These are phyloP conservation scores for Terfezia boudieri DNA, from an alignment of 495 filamentous ascomycete genomes.

Conservation along the genomic window DNA sequence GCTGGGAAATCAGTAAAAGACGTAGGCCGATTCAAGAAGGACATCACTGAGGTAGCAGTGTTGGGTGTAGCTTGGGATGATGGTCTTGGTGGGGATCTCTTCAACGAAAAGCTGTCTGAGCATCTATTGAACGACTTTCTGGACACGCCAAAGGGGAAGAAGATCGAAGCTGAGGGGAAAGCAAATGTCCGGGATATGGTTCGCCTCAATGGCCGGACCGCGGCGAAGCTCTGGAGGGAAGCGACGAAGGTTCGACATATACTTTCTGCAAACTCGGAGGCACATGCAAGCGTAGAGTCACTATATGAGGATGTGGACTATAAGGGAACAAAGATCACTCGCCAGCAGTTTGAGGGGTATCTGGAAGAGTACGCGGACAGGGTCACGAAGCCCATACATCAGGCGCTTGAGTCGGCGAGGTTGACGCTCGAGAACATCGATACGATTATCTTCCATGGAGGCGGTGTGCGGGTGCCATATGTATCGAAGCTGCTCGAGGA, in stretches of 20 bases:
- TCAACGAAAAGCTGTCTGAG: conserved; percentile 70
- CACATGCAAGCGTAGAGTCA: conserved; percentile 57
- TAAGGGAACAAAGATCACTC: conserved; percentile 57
- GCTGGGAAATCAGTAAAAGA: conserved; percentile 80
- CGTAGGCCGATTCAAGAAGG: conserved; percentile 85
- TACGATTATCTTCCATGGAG: conserved; percentile 82
- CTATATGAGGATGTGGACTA: conserved; percentile 85
- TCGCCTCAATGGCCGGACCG: conserved; percentile 55
- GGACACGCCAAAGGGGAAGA: conserved; percentile 45
- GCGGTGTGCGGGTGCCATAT: conserved; percentile 76
- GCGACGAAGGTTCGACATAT: conserved; percentile 73
- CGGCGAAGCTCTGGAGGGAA: conserved; percentile 77
- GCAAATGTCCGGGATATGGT: conserved; percentile 29
- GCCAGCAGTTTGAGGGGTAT: conserved; percentile 61
- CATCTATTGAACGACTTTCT: conserved; percentile 68
- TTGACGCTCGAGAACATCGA: conserved; percentile 57
- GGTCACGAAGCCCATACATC: conserved; percentile 44
- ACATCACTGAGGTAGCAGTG: conserved; percentile 75
- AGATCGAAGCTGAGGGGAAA: conserved; percentile 30
- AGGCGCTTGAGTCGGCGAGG: conserved; percentile 50
- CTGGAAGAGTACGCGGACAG: conserved; percentile 43
- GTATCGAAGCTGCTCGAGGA: conserved; percentile 66
- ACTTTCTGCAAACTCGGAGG: conserved; percentile 78
- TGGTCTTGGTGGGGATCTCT: conserved; percentile 67
- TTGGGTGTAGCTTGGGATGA: conserved; percentile 73